phyloP scores from a whole-genome alignment of 2,329 filamentous ascomycete genomes.

The Pyricularia grisea region DNA sequence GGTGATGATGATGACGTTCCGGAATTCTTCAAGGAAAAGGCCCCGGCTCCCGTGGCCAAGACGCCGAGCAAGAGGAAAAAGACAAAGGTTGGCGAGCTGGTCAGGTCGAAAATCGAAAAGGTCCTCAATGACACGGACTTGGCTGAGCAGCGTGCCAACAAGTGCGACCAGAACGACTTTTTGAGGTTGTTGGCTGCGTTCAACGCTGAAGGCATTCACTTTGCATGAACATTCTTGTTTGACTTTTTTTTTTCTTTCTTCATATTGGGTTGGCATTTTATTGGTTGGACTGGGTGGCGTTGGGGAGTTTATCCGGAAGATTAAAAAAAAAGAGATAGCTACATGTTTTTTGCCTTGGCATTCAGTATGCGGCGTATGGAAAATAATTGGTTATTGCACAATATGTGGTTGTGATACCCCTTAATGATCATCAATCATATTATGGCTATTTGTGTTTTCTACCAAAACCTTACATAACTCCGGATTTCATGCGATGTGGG shows the following conservation, averaged over 20 bases:
- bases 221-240: conserved; percentile 42
- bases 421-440: background rate
- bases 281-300: background rate
- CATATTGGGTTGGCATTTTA: background rate
- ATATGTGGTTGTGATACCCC: background rate
- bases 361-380: background rate
- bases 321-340: background rate
- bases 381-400: background rate
- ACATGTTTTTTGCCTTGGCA: background rate
- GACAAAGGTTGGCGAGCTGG: conserved; percentile 69
- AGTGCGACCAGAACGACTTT: conserved; percentile 92
- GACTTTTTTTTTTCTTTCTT: background rate
- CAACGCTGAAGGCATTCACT: conserved; percentile 89
- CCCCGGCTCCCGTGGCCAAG: conserved; percentile 29
- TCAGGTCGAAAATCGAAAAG: conserved; percentile 78
- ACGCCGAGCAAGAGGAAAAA: conserved; percentile 65
- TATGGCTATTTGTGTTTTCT: background rate
- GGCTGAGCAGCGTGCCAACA: conserved; percentile 69
- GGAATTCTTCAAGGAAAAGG: conserved; percentile 67
- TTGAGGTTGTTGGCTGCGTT: conserved; percentile 71
- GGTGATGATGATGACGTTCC: conserved; percentile 62
- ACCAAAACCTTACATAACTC: background rate
- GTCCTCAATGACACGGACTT: conserved; percentile 76
- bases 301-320: background rate
- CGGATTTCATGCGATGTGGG: background rate